Evolutionary conservation across 2,329 filamentous ascomycete genomes (phyloP), one percentile per base, ranked within the genome.

Genomic region (Neonectria punicea): DNA sequence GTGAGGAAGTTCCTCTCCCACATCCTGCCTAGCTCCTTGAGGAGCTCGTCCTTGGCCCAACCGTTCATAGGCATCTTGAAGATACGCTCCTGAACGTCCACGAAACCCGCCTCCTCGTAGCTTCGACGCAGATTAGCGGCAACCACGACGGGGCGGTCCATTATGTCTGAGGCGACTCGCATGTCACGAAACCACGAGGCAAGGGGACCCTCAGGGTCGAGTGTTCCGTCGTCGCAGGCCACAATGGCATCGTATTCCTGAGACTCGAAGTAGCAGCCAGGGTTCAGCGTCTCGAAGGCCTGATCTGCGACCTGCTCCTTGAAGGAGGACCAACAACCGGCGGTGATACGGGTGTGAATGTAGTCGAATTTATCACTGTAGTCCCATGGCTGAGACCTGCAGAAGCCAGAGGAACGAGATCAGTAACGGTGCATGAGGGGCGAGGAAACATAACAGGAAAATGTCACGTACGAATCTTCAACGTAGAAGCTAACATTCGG

Each of bases 401-500:
- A 53, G n/a, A 25, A 22, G 18, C n/a, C 9, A 9, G 39, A 20
- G n/a, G 39, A 9, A 18, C 8, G 44, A 6, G 25, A 25, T 57
- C 30, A 68, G 63, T n/a, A 44, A 61, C 28, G 22, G 20, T 2
- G 39, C 6, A 30, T 14, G 14, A 39, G 36, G 18, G 16, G 13
- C 14, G 18, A 25, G 49, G 47, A n/a, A 20, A 18, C 9, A n/a
- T 20, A n/a, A 6, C 5, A 36, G 18, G 2, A 34, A 2, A 20
- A 14, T 2, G 11, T 20, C n/a, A 75, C 79, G 70, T 74, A 79
- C 77, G 79, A 80, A 72, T 94, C 91, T 73, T 93, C 91, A 50
- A 94, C 85, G 65, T 89, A 88, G 69, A 94, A 94, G 67, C 89
- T 87, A 14, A 93, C 90, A 67, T 94, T 94, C 18, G 87, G 85